These are phyloP conservation scores for Candida alai DNA, from an alignment of 805 yeast genomes.

Conservation along the genomic window DNA sequence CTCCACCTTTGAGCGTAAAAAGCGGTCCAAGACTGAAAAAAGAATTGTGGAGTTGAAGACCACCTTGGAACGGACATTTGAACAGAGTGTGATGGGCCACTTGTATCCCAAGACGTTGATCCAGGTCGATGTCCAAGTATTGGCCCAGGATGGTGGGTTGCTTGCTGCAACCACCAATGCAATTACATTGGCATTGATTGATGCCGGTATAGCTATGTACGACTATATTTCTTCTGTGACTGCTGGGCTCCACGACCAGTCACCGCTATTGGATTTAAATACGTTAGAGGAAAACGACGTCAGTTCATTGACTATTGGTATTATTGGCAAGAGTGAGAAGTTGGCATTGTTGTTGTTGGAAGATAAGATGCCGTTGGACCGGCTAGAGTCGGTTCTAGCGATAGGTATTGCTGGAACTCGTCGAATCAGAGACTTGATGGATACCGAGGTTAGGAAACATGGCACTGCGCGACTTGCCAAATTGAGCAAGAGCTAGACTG, in stretches of 20 bases:
- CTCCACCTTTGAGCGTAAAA: slow-evolving; percentile 71
- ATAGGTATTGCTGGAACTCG: slow-evolving; percentile 87
- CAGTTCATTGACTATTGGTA: slow-evolving; percentile 77
- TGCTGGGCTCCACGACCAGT: slow-evolving; percentile 74
- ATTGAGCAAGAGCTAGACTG: slow-evolving; percentile 1
- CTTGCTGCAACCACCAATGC: slow-evolving; percentile 79
- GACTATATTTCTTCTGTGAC: slow-evolving; percentile 82
- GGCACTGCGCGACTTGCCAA: slow-evolving; percentile 45
- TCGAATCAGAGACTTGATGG: slow-evolving; percentile 80
- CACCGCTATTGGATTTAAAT: slow-evolving; percentile 78
- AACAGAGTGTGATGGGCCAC: slow-evolving; percentile 67
- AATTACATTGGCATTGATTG: slow-evolving; percentile 82
- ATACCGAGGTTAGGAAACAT: slow-evolving; percentile 71
- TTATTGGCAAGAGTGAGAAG: slow-evolving; percentile 78
- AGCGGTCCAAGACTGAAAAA: slow-evolving; percentile 63
- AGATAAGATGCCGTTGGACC: slow-evolving; percentile 80
- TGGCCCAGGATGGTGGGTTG: slow-evolving; percentile 89
- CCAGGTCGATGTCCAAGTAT: slow-evolving; percentile 68
- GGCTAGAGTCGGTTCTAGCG: slow-evolving; percentile 68
- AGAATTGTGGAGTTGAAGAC: slow-evolving; percentile 65
- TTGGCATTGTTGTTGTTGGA: slow-evolving; percentile 74
- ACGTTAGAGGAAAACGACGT: slow-evolving; percentile 80
- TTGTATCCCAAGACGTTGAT: slow-evolving; percentile 82
- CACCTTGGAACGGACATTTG: slow-evolving; percentile 64
- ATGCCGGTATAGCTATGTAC: slow-evolving; percentile 92